These are phyloP conservation scores for Eimeria tenella DNA, from an alignment of 169 alveolate species.

Conservation along the genomic window DNA sequence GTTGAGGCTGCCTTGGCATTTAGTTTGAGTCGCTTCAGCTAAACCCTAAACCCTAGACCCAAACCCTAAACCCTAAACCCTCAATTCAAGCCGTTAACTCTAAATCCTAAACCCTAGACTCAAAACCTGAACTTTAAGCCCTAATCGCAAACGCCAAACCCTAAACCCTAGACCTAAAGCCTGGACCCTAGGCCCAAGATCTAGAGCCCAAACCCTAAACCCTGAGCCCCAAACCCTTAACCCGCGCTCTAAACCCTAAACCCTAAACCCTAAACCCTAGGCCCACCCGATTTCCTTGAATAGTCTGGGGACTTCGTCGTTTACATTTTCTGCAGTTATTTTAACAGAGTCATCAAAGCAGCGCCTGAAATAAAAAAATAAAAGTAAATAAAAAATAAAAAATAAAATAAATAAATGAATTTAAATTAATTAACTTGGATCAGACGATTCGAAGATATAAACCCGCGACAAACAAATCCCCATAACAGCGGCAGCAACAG, in stretches of 20 bases:
- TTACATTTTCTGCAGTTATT: conserved; percentile 72
- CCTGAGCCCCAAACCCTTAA: conserved; percentile 20
- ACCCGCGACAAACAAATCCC: too few species aligned
- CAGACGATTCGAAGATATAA: too few species aligned
- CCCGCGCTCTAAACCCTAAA: conserved; percentile 36
- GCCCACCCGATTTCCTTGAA: conserved; percentile 79
- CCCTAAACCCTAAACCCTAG: conserved; percentile 47
- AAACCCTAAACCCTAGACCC: neutral
- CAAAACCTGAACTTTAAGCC: neutral
- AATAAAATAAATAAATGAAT: neutral
- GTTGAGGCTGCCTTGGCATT: too few species aligned
- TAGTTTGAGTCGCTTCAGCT: too few species aligned
- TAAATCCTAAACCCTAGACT: neutral
- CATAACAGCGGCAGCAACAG: too few species aligned
- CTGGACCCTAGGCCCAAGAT: too few species aligned
- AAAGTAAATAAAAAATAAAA: neutral
- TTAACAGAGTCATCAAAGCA: conserved; percentile 69
- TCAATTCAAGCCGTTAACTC: neutral
- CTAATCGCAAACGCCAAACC: neutral
- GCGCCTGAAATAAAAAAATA: conserved; percentile 7
- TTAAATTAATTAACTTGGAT: too few species aligned
- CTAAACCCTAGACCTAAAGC: neutral
- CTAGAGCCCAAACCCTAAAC: conserved; percentile 37
- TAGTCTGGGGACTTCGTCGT: conserved; percentile 78
- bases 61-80: neutral